Evolutionary conservation across 345 rosid genomes (phyloP).

Genomic region (Gossypium raimondii): DNA sequence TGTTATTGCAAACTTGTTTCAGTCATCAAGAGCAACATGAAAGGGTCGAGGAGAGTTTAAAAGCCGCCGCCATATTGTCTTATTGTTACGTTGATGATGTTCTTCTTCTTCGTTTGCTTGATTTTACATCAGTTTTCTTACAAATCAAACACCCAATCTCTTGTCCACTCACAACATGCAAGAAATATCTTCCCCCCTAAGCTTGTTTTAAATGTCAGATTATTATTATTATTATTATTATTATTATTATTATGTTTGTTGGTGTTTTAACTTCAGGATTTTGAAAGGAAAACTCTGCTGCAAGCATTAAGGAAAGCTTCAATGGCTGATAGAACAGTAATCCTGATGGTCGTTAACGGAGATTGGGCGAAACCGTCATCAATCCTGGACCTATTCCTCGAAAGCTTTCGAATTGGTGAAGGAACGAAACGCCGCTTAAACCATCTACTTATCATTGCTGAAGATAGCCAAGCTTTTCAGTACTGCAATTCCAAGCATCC

Average conservation of each 20-base stretch:
- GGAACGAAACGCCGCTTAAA: conserved; percentile 35
- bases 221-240: no score
- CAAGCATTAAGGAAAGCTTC: conserved; percentile 31
- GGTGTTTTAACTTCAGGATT: conserved; percentile 10
- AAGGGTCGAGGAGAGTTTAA: neutral
- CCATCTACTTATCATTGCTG: conserved; percentile 42
- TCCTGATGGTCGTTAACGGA: conserved; percentile 38
- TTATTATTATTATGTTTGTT: neutral
- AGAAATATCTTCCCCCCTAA: neutral
- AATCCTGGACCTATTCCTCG: conserved; percentile 46
- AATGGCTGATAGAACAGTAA: conserved; percentile 32
- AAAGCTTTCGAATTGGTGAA: conserved; percentile 42
- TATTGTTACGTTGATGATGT: neutral
- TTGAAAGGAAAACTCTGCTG: conserved; percentile 16
- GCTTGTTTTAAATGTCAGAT: neutral
- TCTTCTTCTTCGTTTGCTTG: neutral
- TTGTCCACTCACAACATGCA: neutral
- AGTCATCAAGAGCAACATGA: neutral
- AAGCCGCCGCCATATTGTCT: neutral
- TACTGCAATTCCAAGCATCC: conserved; percentile 36
- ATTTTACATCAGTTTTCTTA: neutral
- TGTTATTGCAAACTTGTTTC: neutral
- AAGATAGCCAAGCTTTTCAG: conserved; percentile 35
- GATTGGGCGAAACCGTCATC: conserved; percentile 43
- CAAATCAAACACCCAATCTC: neutral